Base-by-base conservation (phyloP, 2,329 filamentous ascomycete genomes). In the Gaeumannomyces tritici region DNA sequence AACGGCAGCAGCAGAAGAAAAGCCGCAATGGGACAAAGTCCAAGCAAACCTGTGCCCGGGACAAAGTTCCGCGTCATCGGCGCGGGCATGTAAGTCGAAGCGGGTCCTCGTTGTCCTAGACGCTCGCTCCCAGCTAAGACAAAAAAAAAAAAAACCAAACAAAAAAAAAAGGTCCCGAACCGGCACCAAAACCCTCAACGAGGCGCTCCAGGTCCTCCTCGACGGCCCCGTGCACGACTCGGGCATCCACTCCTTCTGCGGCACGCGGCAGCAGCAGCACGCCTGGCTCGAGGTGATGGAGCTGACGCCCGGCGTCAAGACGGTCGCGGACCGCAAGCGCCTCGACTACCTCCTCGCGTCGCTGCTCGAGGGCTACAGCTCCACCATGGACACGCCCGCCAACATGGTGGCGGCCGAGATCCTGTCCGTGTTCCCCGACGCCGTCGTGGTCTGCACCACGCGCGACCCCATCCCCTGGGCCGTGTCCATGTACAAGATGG, bases 371-470 rank as follows among this genome's bases (percentile, higher is more conserved):
- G 70, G 74, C 65, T 69, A 76, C 65, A 70, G 72, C 59, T 73
- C 72, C 42, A 73, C 70, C 60, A 73, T 74, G 69, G 80, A 83
- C 67, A 70, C 75, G 33, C 80, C 80, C 1, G 73, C 74, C 28
- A 61, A 61, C 60, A 61, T 56, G 60, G 42, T 56, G 60, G 54
- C 29, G 27, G 51, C 54, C 47, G 51, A 61, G 60, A 55, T 61
- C 6, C 54, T 61, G 54, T 8, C 12, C 28, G 60, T 81, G 42
- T 82, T 80, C 65, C 80, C 80, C 0, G 74, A 81, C 51, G 79
- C 80, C 24, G 74, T 77, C 61, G 78, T 82, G 33, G 75, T 83
- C 61, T 76, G 73, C 64, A 79, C 77, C 18, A 75, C 73, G 1
- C 71, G 76, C 60, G 72, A 75, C 63, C 68, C 73, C 56, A 67